phyloP scores from a whole-genome alignment of 2,329 filamentous ascomycete species.

The Mycosphaerelloides madeirae region DNA sequence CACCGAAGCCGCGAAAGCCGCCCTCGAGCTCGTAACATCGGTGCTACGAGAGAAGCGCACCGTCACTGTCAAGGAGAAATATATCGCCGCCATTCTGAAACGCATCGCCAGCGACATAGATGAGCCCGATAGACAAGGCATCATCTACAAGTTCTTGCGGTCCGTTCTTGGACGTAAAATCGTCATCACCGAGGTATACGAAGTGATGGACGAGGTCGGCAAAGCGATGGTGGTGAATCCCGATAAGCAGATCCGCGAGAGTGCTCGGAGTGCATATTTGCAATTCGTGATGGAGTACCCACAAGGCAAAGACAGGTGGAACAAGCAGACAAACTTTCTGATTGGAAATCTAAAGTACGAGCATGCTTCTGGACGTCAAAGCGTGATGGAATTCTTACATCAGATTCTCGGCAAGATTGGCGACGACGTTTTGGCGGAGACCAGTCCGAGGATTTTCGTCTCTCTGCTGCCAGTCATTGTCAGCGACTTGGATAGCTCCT shows the following conservation, averaged over 20 bases:
- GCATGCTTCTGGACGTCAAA: conserved; percentile 80
- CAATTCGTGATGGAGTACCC: conserved; percentile 94
- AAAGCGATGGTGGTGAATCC: conserved; percentile 95
- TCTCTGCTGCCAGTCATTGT: conserved; percentile 79
- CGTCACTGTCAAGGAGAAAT: conserved; percentile 71
- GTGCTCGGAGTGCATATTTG: conserved; percentile 84
- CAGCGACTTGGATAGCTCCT: conserved; percentile 84
- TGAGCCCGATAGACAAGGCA: conserved; percentile 83
- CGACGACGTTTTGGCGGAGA: conserved; percentile 74
- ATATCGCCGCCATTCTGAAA: conserved; percentile 75
- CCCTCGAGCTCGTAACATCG: conserved; percentile 80
- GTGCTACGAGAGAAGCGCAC: conserved; percentile 76
- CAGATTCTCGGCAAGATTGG: conserved; percentile 80
- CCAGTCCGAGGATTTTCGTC: conserved; percentile 76
- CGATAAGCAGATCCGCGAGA: conserved; percentile 77
- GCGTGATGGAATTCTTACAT: conserved; percentile 87
- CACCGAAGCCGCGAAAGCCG: conserved; percentile 79
- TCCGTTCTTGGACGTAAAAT: conserved; percentile 81
- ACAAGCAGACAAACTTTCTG: conserved; percentile 83
- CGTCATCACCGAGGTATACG: conserved; percentile 82
- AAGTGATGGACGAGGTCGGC: conserved; percentile 82
- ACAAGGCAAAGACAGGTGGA: conserved; percentile 82
- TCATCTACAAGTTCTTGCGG: conserved; percentile 90
- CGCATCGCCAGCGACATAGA: conserved; percentile 85
- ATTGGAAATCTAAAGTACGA: conserved; percentile 88